These are phyloP conservation scores for Boletus rubropictus DNA, from an alignment of 768 basidiomycete genomes.

Conservation along the genomic window DNA sequence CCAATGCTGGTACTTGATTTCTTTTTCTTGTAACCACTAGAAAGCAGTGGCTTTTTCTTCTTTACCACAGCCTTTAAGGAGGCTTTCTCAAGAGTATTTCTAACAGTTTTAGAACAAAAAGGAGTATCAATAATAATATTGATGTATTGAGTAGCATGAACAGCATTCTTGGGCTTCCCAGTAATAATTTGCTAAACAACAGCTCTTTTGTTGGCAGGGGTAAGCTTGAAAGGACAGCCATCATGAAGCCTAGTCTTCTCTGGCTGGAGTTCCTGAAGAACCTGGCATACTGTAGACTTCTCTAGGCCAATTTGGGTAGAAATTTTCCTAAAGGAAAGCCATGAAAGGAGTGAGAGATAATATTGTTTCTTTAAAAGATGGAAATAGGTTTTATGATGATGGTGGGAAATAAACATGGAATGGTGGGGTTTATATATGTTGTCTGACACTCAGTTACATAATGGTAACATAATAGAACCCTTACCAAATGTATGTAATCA, in stretches of 20 bases:
- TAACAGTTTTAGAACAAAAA: too few species aligned
- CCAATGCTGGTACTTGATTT: too few species aligned
- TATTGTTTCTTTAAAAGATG: too few species aligned
- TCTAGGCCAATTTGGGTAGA: conserved; percentile 3
- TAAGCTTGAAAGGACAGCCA: not conserved
- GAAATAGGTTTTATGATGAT: too few species aligned
- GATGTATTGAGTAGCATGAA: not conserved
- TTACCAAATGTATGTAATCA: not conserved
- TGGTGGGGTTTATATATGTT: not conserved
- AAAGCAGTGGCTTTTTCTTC: too few species aligned
- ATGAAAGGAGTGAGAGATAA: too few species aligned
- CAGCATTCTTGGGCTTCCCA: too few species aligned
- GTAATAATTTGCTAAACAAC: conserved; percentile 19
- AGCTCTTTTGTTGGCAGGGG: conserved; percentile 9
- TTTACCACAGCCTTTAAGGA: not conserved
- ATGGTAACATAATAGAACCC: not conserved
- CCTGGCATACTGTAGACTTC: not conserved
- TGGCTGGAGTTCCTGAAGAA: not conserved
- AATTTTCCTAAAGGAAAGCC: not conserved
- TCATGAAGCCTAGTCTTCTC: not conserved
- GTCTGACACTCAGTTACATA: not conserved
- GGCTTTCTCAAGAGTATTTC: not conserved
- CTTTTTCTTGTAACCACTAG: too few species aligned
- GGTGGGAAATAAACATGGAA: not conserved
- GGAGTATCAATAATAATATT: too few species aligned